Evolutionary conservation across 2,329 filamentous ascomycete genomes (phyloP), one percentile per base, ranked within the genome.

Genomic region (Alternaria arborescens): DNA sequence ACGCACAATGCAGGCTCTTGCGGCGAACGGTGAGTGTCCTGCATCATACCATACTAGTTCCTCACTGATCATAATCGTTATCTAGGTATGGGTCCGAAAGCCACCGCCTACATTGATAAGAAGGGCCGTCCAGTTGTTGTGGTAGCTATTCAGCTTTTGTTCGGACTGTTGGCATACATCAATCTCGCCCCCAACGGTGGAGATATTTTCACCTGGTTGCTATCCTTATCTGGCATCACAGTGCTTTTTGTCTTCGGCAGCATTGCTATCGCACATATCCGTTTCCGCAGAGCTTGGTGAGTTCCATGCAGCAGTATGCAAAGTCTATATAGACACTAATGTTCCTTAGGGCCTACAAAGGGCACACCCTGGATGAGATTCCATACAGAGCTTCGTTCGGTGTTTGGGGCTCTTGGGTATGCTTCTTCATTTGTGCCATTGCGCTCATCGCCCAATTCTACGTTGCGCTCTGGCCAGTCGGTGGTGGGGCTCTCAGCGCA

Each of bases 231-330:
- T 2, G 90, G 89, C 24, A 83, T 93, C 34, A 89, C 88, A 7
- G 88, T 86, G 51, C 85, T 92, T 74, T 91, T 93, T 80, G 92
- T 90, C 8, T 93, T 91, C 89, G 87, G 84, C 61, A 90, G 90
- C 62, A 94, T 97, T 76, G 95, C 92, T 76, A 81, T 95, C n/a
- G 87, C 90, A 18, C 93, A 97, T 79, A 95, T 97, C 74, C 92
- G 93, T 55, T 97, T 97, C 85, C 91, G 93, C 60, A 78, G 80
- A 18, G 74, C 70, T 32, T 77, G 74, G 74, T 69, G 58, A 58
- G 61, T 63, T 22, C 48, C 12, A 28, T 52, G 36, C 36, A 32
- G 41, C 36, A 16, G 48, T 41, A 40, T 42, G 22, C 48, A 50
- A 50, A 50, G 46, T 20, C 30, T 36, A 7, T 18, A 4, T 36